Conservation (phyloP, 768 basidiomycete genomes). For the Lactifluus echinatus region DNA sequence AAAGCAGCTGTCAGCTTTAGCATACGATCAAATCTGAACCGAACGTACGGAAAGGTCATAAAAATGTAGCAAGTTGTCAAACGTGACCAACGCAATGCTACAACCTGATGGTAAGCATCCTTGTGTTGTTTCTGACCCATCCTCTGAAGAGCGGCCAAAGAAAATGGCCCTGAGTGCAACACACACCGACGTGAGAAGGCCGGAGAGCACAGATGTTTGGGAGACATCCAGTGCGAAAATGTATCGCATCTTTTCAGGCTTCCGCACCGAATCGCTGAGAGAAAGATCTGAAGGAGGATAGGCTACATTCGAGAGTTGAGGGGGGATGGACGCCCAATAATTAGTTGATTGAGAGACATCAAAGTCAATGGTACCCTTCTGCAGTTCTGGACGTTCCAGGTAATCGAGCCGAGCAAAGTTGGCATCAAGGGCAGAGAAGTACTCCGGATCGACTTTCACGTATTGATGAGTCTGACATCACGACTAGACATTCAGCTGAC, state of each 20-base stretch:
- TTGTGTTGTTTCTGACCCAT: conserved; percentile 30
- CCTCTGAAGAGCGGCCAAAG: conserved; percentile 45
- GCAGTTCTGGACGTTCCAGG: conserved; percentile 73
- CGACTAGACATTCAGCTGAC: conserved; percentile 21
- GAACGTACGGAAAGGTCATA: conserved; percentile 76
- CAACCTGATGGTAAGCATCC: conserved; percentile 46
- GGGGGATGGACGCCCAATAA: conserved; percentile 78
- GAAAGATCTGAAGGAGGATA: conserved; percentile 46
- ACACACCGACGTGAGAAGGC: conserved; percentile 63
- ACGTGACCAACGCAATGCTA: conserved; percentile 74
- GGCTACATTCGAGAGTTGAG: conserved; percentile 42
- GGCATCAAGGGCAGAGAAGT: conserved; percentile 77
- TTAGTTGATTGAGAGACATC: conserved; percentile 52
- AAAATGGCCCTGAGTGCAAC: conserved; percentile 50
- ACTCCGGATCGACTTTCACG: conserved; percentile 59
- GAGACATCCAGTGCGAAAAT: conserved; percentile 89
- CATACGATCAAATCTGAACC: neutral
- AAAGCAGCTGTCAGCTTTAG: conserved; percentile 22
- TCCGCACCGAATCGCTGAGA: conserved; percentile 34
- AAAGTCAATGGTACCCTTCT: conserved; percentile 89
- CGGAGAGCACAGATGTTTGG: conserved; percentile 52
- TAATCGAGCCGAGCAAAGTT: conserved; percentile 76
- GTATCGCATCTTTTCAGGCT: conserved; percentile 60
- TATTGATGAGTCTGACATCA: neutral
- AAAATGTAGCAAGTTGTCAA: conserved; percentile 74